Conservation (phyloP, 2,329 filamentous ascomycete genomes). For the Graphiopsis chlorocephala region DNA sequence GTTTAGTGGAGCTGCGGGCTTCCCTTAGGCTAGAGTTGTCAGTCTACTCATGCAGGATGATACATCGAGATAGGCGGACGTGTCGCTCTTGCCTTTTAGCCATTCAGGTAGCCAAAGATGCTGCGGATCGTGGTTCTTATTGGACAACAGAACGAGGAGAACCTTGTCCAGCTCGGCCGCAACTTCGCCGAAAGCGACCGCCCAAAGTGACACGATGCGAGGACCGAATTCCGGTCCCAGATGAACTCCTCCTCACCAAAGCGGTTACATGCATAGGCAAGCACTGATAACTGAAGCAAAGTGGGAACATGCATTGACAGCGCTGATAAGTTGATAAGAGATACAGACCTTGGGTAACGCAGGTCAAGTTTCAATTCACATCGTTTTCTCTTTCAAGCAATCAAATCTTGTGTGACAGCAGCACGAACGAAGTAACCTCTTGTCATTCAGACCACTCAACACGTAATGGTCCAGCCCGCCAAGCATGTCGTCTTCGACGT, state of each 20-base stretch:
- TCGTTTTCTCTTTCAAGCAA: too few relatives aligned
- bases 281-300: not conserved
- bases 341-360: too few relatives aligned
- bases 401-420: not conserved
- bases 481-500: slow-evolving; percentile 39
- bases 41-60: not conserved
- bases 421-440: not conserved
- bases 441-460: not conserved
- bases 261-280: not conserved
- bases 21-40: not conserved
- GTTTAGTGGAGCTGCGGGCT: not conserved
- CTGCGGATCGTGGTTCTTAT: not conserved
- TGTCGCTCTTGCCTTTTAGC: not conserved
- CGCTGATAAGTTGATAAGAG: not conserved
- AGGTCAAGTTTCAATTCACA: too few relatives aligned
- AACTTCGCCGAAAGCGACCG: not conserved
- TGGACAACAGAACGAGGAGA: not conserved
- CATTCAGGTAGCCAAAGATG: not conserved
- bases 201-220: not conserved
- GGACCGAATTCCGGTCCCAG: not conserved
- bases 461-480: not conserved
- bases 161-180: not conserved
- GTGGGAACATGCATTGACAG: not conserved
- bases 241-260: not conserved
- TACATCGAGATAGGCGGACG: not conserved